phyloP scores from a whole-genome alignment of 2,329 filamentous ascomycete genomes.

The Cryphonectria radicalis region DNA sequence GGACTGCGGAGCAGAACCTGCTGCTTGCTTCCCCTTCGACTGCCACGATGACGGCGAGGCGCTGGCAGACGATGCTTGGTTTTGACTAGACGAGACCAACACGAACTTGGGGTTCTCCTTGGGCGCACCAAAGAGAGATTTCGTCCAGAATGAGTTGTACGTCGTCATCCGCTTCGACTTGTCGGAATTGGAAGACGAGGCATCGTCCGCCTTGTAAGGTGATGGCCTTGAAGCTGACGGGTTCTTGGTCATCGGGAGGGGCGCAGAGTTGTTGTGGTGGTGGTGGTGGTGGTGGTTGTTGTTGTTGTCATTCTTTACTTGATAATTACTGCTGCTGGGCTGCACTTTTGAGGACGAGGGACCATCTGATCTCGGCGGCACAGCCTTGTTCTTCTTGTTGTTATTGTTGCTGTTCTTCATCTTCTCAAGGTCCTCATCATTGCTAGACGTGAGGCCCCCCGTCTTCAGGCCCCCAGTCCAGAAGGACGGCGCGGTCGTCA shows the following conservation, averaged over 20 bases:
- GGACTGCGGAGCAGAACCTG: not conserved
- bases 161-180: not conserved
- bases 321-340: not conserved
- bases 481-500: not conserved
- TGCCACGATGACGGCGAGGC: not conserved
- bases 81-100: not conserved
- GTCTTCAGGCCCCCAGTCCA: not conserved
- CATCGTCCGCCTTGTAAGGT: conserved; percentile 8
- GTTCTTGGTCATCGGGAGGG: not conserved
- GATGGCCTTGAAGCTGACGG: not conserved
- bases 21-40: conserved; percentile 7
- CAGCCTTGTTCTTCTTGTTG: not conserved
- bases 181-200: conserved; percentile 6
- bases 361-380: not conserved
- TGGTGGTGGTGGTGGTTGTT: not conserved
- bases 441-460: not conserved
- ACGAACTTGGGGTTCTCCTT: conserved; percentile 12
- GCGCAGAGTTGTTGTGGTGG: conserved; percentile 5
- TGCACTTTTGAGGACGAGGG: not conserved
- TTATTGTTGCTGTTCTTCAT: not conserved
- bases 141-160: conserved; percentile 6
- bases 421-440: not conserved
- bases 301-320: conserved; percentile 15
- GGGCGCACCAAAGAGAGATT: not conserved
- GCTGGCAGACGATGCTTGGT: not conserved